A percentile compares a stretch with the other conserved stretches of the same genome.
These are phyloP conservation scores for Rhizophagus prolifer DNA, from an alignment of 192 early-diverging fungal species.

Conservation along the genomic window DNA sequence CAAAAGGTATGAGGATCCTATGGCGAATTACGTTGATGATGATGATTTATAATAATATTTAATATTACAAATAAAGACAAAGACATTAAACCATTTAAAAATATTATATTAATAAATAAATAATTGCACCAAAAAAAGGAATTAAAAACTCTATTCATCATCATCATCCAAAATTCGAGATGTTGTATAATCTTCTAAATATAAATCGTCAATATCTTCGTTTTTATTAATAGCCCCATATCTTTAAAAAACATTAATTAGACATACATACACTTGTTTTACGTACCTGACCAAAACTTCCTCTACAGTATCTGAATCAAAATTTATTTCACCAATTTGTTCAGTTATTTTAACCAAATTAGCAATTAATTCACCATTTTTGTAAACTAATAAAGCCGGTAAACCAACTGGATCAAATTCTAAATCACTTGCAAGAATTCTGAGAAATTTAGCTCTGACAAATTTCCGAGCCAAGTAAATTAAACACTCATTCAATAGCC, in stretches of 20 bases:
- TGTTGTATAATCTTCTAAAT: background rate
- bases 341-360: constrained; percentile 57
- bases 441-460: constrained; percentile 50
- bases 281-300: constrained; percentile 51
- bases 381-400: constrained; percentile 56
- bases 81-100: no score
- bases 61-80: background rate
- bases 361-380: constrained; percentile 49
- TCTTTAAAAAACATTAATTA: background rate
- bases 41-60: constrained; percentile 29
- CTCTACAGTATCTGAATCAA: constrained; percentile 45
- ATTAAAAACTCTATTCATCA: background rate
- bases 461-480: constrained; percentile 48
- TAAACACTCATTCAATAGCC: constrained; percentile 46
- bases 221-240: background rate
- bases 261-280: background rate
- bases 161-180: background rate
- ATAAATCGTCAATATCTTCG: background rate
- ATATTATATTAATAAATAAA: background rate
- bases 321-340: constrained; percentile 38
- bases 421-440: constrained; percentile 48
- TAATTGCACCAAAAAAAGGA: background rate
- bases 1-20: constrained; percentile 58
- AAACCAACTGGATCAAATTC: constrained; percentile 59
- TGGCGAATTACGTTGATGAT: constrained; percentile 52